Base-by-base conservation (phyloP, 257 asterid genomes). In the Agastache rugosa region DNA sequence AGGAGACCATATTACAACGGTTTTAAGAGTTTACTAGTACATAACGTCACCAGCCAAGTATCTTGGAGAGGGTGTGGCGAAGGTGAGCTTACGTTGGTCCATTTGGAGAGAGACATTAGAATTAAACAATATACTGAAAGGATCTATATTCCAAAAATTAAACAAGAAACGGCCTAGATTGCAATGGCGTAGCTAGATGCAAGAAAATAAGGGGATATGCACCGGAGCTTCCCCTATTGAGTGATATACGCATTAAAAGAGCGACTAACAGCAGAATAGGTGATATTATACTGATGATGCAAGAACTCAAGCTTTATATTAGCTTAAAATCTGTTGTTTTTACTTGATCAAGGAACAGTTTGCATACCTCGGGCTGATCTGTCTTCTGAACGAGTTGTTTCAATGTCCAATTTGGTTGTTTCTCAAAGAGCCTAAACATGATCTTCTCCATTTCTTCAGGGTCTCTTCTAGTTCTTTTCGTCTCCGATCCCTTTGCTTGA, bases 361-460 rank as follows among this genome's bases (percentile, higher is more conserved):
- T 12, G 55, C 73, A 63, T 69, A 89, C 98, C 91, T 93, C 98
- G 5, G 98, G 97, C 78, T 93, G 98, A 78, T 93, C 90, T 3
- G 98, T 93, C 80, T 88, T 88, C 70, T 86, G 97, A 82, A 91
- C 65, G n/a, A 91, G 88, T 68, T 90, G 94, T 82, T 91, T 91
- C 56, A 91, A 63, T 8, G 97, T 88, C 97, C 98, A 93, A 81
- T 90, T 93, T 69, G 97, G 83, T 67, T 93, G 96, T 84, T 83
- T 87, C 85, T 93, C 97, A 77, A 93, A 93, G 39, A 91, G 96
- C 86, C 89, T 93, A 80, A 93, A 93, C 96, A 93, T 81, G 47
- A 91, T 91, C 91, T 87, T 88, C 76, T 93, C 97, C 96, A 93
- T 90, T 81, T 90, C 98, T 34, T 84, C 92, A 11, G 90, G 96